phyloP scores from a whole-genome alignment of 352 stramenopile species.

The Phytophthora podocarpi region DNA sequence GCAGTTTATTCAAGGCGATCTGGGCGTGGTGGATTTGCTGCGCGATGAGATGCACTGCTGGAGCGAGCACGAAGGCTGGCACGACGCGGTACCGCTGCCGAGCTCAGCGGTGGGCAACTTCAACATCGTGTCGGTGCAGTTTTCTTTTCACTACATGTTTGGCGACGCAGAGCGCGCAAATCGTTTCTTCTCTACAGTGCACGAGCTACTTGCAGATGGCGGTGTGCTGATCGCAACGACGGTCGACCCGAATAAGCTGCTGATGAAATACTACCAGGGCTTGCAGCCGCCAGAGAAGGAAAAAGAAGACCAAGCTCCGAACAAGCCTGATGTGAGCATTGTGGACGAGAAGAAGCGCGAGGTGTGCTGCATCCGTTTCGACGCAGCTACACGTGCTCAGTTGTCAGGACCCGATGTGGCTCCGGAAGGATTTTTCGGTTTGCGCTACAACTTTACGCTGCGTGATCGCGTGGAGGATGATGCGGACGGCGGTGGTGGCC shows the following conservation, averaged over 20 bases:
- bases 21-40: constrained; percentile 72
- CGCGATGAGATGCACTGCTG: constrained; percentile 75
- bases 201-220: constrained; percentile 90
- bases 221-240: constrained; percentile 97
- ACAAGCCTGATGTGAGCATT: constrained; percentile 65
- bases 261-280: constrained; percentile 83
- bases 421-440: constrained; percentile 67
- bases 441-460: constrained; percentile 93
- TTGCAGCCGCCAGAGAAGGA: constrained; percentile 46
- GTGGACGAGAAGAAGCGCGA: constrained; percentile 76
- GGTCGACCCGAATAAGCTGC: constrained; percentile 94
- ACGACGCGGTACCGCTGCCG: constrained; percentile 53
- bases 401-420: constrained; percentile 47
- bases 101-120: constrained; percentile 66
- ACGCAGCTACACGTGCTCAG: constrained; percentile 54
- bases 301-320: constrained; percentile 16
- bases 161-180: constrained; percentile 88
- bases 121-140: constrained; percentile 98
- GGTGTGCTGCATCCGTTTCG: constrained; percentile 81
- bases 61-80: constrained; percentile 64
- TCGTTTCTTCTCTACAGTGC: constrained; percentile 95
- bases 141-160: constrained; percentile 99
- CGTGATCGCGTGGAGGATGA: constrained; percentile 72
- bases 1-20: constrained; percentile 79
- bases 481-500: constrained; percentile 45